Conservation (phyloP, 139 green algal genomes). For the Tetradesmus lagerheimii region DNA sequence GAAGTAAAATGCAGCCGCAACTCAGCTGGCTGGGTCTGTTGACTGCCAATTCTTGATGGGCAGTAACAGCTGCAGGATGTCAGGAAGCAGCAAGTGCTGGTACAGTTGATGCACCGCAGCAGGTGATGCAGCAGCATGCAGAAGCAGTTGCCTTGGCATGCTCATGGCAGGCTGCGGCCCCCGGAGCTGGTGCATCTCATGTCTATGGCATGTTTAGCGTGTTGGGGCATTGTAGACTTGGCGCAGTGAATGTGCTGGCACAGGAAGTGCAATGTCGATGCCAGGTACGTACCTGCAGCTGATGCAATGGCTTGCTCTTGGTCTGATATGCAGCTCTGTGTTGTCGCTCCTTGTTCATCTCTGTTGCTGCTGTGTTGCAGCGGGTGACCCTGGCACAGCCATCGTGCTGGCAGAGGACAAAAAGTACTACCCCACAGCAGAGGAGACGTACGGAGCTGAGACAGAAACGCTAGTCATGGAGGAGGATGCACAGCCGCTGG, state of each 20-base stretch:
- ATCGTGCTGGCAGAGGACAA: constrained; percentile 99
- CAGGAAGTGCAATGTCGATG: no score
- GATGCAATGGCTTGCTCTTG: no score
- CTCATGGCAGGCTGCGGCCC: no score
- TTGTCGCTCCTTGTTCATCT: constrained; percentile 3
- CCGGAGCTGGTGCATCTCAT: no score
- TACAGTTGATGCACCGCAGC: not conserved
- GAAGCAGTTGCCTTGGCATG: not conserved
- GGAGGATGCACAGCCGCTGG: constrained; percentile 97
- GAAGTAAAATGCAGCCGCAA: no score
- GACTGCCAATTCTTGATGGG: not conserved
- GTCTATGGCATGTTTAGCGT: no score
- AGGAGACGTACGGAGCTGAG: constrained; percentile 93
- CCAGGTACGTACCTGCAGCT: no score
- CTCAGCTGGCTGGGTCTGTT: no score
- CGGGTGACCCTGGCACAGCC: constrained; percentile 67
- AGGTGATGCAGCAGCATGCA: not conserved
- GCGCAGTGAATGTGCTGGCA: not conserved
- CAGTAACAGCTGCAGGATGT: not conserved
- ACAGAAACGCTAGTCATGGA: constrained; percentile 96
- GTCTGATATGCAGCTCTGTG: no score
- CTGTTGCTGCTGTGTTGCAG: constrained; percentile 5
- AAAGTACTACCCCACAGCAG: constrained; percentile 98
- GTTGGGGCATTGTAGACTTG: not conserved
- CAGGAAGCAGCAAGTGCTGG: not conserved